A percentile compares a stretch with the other conserved stretches of the same genome.
These are phyloP conservation scores for Pleodorina starrii DNA, from an alignment of 139 green algal genomes.

Conservation along the genomic window DNA sequence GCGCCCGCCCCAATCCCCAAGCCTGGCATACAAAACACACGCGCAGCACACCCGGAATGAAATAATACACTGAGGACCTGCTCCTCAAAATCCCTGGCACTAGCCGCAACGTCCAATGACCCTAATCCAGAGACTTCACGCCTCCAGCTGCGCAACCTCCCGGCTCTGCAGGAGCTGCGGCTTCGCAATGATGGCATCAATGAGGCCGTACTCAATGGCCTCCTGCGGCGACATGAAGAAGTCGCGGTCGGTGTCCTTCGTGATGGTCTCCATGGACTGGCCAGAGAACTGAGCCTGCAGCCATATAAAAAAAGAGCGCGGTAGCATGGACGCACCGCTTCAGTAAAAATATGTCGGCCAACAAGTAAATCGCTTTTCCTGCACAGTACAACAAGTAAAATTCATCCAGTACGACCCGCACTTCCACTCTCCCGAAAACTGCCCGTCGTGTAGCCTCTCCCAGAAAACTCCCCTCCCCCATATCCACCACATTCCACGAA, in stretches of 20 bases:
- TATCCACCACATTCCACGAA: too few species aligned
- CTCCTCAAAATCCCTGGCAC: background rate
- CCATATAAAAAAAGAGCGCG: background rate
- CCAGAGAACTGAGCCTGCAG: conserved; percentile 93
- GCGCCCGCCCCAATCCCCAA: background rate
- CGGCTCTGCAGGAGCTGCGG: conserved; percentile 67
- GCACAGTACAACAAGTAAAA: too few species aligned
- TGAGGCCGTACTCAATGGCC: conserved; percentile 97
- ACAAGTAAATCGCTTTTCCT: too few species aligned
- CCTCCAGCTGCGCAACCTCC: conserved; percentile 43
- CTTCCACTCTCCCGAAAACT: too few species aligned
- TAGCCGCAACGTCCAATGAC: background rate
- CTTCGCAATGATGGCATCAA: conserved; percentile 91
- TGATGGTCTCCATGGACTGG: conserved; percentile 97
- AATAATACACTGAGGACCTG: background rate
- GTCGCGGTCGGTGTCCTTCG: conserved; percentile 96
- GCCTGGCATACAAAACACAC: background rate
- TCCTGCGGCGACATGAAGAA: conserved; percentile 99
- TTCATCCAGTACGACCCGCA: too few species aligned
- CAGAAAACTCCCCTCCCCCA: too few species aligned
- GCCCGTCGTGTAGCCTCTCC: too few species aligned
- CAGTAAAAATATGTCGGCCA: too few species aligned
- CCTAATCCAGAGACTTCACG: background rate
- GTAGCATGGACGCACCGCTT: too few species aligned
- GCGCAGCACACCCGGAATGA: background rate